Conservation (phyloP, 148 eudicot genomes). For the Polygonum maritimum region DNA sequence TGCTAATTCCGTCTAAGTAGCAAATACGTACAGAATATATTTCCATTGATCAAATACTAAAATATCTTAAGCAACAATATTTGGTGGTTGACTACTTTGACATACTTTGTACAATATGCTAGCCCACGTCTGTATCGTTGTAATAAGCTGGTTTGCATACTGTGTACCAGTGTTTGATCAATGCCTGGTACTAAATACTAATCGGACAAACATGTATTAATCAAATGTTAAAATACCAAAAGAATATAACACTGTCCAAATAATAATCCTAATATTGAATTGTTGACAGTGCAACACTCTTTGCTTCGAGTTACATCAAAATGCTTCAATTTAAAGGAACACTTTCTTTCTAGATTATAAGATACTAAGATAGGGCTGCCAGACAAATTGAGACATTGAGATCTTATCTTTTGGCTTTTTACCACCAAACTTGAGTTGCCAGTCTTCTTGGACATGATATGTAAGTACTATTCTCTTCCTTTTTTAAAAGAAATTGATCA, state of each 20-base stretch:
- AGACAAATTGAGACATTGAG: background rate
- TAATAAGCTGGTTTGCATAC: too few species aligned
- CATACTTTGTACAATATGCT: too few species aligned
- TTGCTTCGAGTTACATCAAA: slow-evolving; percentile 2
- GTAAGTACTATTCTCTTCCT: background rate
- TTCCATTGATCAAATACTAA: too few species aligned
- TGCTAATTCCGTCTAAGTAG: too few species aligned
- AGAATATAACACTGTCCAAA: background rate
- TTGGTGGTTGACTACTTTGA: too few species aligned
- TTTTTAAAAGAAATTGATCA: background rate
- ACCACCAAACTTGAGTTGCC: background rate
- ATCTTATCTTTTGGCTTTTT: background rate
- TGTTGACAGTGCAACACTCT: background rate
- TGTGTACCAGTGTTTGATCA: background rate
- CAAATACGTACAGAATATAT: too few species aligned
- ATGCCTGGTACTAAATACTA: background rate
- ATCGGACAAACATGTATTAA: background rate
- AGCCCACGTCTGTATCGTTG: too few species aligned
- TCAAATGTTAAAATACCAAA: background rate
- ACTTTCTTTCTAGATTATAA: background rate
- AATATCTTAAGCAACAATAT: too few species aligned
- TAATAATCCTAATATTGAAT: background rate
- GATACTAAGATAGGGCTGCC: background rate
- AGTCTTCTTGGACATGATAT: background rate
- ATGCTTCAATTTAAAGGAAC: background rate